Percentiles rank a stretch among this genome's conserved stretches.
These are phyloP conservation scores for Neurospora tetraspora DNA, from an alignment of 495 filamentous ascomycete species.

Conservation along the genomic window DNA sequence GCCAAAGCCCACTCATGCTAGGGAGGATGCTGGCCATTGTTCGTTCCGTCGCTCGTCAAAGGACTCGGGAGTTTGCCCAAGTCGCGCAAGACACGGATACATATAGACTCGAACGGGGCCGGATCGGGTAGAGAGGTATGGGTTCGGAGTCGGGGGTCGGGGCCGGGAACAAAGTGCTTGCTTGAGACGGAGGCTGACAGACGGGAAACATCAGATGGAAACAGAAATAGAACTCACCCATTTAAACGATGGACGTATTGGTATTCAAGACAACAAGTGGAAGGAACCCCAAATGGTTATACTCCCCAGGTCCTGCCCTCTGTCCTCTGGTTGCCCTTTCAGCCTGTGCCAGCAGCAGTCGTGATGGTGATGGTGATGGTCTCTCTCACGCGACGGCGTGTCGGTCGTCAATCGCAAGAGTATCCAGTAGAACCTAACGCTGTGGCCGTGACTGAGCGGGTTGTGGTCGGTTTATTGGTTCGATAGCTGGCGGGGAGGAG, in stretches of 20 bases:
- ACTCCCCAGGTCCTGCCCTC: background rate
- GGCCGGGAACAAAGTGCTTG: conserved; percentile 5
- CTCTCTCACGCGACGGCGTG: background rate
- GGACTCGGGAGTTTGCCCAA: background rate
- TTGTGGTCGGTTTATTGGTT: background rate
- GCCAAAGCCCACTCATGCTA: background rate
- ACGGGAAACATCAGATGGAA: background rate
- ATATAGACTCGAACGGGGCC: background rate
- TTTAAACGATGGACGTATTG: background rate
- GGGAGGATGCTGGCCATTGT: background rate
- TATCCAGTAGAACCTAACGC: background rate
- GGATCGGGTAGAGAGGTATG: background rate
- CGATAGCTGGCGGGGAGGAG: background rate
- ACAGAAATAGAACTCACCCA: background rate
- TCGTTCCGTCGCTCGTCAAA: background rate
- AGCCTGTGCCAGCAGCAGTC: background rate
- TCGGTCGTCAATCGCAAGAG: background rate
- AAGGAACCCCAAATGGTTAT: background rate
- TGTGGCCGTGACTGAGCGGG: background rate
- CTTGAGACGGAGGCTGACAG: background rate
- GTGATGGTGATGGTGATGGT: background rate
- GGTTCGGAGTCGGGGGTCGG: background rate
- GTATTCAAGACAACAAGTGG: background rate
- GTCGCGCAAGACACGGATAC: background rate
- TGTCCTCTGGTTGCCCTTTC: background rate